phyloP scores from a whole-genome alignment of 176 grass and related monocot species.

The Ampelocalamus luodianensis region DNA sequence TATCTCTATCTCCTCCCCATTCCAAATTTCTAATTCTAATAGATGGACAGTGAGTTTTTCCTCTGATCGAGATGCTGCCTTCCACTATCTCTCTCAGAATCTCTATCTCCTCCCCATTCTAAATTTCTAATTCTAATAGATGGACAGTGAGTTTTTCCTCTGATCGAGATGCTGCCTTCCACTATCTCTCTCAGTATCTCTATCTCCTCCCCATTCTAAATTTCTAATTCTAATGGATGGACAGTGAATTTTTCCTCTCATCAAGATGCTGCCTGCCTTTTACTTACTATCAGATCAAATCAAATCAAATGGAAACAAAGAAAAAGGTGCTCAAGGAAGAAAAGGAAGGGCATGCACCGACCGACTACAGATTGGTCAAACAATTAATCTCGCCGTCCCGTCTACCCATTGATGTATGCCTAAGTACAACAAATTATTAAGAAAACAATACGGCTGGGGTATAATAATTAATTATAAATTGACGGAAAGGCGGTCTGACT shows the following conservation, averaged over 20 bases:
- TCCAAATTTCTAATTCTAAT: too few species aligned
- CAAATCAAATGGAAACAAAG: background rate
- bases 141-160: too few species aligned
- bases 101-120: too few species aligned
- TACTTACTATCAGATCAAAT: too few species aligned
- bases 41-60: too few species aligned
- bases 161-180: background rate
- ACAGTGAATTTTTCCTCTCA: background rate
- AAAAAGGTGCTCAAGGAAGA: background rate
- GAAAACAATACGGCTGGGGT: too few species aligned
- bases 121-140: too few species aligned
- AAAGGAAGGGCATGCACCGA: background rate
- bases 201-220: background rate
- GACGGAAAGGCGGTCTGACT: too few species aligned
- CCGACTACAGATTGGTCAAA: constrained; percentile 15
- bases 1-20: too few species aligned
- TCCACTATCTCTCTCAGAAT: background rate
- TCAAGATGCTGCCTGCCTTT: background rate
- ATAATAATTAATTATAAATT: too few species aligned
- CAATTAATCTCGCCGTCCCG: background rate
- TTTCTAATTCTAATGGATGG: constrained; percentile 13
- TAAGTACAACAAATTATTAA: background rate
- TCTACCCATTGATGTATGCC: background rate
- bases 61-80: too few species aligned
- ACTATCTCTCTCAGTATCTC: background rate